phyloP scores from a whole-genome alignment of 495 filamentous ascomycete genomes.

The Cercophora scortea region DNA sequence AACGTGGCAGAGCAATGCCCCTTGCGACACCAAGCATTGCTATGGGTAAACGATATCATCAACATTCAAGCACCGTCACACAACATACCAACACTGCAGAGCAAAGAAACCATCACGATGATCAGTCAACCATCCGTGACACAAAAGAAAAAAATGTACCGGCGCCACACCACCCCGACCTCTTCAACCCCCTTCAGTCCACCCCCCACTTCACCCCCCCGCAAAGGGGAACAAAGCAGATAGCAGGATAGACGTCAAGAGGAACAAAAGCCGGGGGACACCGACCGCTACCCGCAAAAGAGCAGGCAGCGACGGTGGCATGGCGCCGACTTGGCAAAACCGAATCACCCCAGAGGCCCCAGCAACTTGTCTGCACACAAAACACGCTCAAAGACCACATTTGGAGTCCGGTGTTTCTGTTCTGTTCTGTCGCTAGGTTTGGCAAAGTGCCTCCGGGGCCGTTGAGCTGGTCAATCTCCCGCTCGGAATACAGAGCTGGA shows the following conservation, averaged over 20 bases:
- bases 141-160: conserved; percentile 11
- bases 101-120: too few species aligned
- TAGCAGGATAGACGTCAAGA: neutral
- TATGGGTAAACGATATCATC: too few species aligned
- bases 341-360: neutral
- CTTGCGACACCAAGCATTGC: too few species aligned
- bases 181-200: neutral
- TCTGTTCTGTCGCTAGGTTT: neutral
- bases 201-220: neutral
- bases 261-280: neutral
- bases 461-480: conserved; percentile 29
- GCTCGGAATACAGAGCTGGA: conserved; percentile 56
- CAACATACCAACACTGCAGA: too few species aligned
- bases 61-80: too few species aligned
- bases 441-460: neutral
- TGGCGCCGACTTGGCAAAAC: too few species aligned
- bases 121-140: neutral
- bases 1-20: too few species aligned
- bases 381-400: neutral
- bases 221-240: neutral
- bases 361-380: neutral
- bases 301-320: too few species aligned
- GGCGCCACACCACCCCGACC: conserved; percentile 13
- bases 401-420: neutral
- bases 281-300: neutral